phyloP scores from a whole-genome alignment of 768 basidiomycete species.

The Candolleomyces eurysporus region DNA sequence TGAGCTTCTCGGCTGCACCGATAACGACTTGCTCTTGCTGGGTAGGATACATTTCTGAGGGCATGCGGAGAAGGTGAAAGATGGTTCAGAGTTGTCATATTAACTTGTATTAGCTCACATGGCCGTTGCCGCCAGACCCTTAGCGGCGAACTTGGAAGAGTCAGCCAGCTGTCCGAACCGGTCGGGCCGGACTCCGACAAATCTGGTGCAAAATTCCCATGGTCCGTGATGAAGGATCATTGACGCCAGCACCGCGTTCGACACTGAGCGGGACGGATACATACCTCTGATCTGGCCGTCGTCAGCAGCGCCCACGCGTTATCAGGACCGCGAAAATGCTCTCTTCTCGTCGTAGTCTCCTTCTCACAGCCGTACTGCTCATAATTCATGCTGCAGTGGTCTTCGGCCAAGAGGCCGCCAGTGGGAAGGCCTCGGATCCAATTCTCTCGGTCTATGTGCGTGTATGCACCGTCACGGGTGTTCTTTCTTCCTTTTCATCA shows the following conservation, averaged over 20 bases:
- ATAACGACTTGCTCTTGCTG: slow-evolving; percentile 50
- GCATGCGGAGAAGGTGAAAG: slow-evolving; percentile 11
- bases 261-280: too few species aligned
- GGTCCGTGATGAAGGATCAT: too few species aligned
- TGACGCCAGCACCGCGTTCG: too few species aligned
- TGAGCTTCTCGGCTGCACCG: slow-evolving; percentile 61
- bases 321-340: background rate
- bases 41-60: slow-evolving; percentile 47
- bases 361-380: background rate
- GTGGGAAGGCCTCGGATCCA: slow-evolving; percentile 1
- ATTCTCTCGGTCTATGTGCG: slow-evolving; percentile 9
- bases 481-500: background rate
- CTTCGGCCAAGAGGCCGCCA: background rate
- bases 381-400: background rate
- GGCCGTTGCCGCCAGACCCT: too few species aligned
- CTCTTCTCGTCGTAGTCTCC: background rate
- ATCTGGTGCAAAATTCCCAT: too few species aligned
- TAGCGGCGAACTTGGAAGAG: too few species aligned
- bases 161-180: too few species aligned
- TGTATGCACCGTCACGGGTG: background rate
- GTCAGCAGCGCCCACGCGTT: background rate
- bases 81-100: background rate
- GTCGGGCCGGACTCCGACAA: too few species aligned
- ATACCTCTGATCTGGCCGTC: background rate
- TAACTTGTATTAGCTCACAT: background rate